phyloP scores from a whole-genome alignment of 345 rosid species.

The Salix koriyanagi region DNA sequence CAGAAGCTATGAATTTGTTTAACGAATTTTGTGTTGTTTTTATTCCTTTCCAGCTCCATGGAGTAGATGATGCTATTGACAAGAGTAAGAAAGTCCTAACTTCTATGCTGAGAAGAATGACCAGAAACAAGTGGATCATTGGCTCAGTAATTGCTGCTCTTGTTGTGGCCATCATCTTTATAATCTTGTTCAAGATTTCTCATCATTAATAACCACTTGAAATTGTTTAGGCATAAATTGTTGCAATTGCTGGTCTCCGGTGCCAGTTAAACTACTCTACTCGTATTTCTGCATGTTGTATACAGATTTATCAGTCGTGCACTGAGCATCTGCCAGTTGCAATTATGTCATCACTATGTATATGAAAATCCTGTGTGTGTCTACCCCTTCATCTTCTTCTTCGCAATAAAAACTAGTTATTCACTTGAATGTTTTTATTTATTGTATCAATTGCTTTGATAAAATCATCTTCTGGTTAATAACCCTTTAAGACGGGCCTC shows the following conservation, averaged over 20 bases:
- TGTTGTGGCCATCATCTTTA: slow-evolving; percentile 25
- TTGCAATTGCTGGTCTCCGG: background rate
- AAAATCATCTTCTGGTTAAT: background rate
- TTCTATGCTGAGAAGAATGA: slow-evolving; percentile 26
- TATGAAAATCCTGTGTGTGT: background rate
- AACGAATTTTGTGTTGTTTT: background rate
- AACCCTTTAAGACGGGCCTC: background rate
- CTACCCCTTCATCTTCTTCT: background rate
- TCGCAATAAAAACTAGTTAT: background rate
- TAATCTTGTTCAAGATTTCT: slow-evolving; percentile 24
- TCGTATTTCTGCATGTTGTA: slow-evolving; percentile 21
- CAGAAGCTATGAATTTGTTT: background rate
- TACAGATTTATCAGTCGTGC: background rate
- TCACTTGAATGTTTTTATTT: background rate
- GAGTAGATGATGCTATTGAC: slow-evolving; percentile 34
- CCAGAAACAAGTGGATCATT: slow-evolving; percentile 32
- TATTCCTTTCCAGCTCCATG: slow-evolving; percentile 27
- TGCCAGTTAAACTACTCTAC: background rate
- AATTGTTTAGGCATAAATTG: background rate
- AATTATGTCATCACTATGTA: background rate
- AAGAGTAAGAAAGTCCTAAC: slow-evolving; percentile 33
- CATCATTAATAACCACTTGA: slow-evolving; percentile 22
- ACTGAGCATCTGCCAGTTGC: background rate
- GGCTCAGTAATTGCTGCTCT: slow-evolving; percentile 30
- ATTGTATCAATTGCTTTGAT: background rate